Evolutionary conservation across 495 filamentous ascomycete species (phyloP), one percentile per base, ranked within the genome.

Genomic region (Pyronema omphalodes): DNA sequence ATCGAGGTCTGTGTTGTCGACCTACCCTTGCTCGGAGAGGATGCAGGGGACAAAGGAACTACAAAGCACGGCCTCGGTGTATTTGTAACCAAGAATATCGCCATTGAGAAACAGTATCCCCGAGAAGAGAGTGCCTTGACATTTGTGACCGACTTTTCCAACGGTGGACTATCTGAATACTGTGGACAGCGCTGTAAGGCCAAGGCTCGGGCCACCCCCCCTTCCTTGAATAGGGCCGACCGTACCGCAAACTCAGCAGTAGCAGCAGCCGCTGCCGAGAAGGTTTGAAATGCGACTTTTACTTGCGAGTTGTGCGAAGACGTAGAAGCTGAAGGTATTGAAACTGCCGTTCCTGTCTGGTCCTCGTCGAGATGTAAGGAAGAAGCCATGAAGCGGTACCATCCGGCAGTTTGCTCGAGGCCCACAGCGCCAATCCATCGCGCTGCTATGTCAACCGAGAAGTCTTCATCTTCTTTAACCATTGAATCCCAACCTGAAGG

Each of bases 11-110:
- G 74, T 23, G 83, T 82, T 15, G 78, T 84, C 0, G 71, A 76
- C 11, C 69, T 95, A 7, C 89, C 88, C 0, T 68, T 79, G 1
- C 67, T 94, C 2, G 57, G 48, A 11, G 57, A 67, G 34, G 65
- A 67, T 19, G 70, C 66, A 19, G 68, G 73, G 55, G 65, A 52
- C 0, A 64, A 70, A 58, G 70, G 72, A n/a, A 76, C 71, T 3
- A 74, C 75, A 51, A 76, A 78, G 51, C 88, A 95, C n/a, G n/a
- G n/a, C 67, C 76, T 95, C 0, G 88, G 88, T 23, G 73, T 95
- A 44, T 94, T 93, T 63, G 88, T 88, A 17, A 86, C 81, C 63
- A 73, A 84, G 55, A 81, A 91, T 59, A 86, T 95, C 46, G 66
- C 70, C 1, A 76, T 84, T 0, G 81, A 79, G 34, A 86, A 93